Evolutionary conservation across 495 filamentous ascomycete species (phyloP).

Genomic region (Pseudomonodictys pantanalensis): DNA sequence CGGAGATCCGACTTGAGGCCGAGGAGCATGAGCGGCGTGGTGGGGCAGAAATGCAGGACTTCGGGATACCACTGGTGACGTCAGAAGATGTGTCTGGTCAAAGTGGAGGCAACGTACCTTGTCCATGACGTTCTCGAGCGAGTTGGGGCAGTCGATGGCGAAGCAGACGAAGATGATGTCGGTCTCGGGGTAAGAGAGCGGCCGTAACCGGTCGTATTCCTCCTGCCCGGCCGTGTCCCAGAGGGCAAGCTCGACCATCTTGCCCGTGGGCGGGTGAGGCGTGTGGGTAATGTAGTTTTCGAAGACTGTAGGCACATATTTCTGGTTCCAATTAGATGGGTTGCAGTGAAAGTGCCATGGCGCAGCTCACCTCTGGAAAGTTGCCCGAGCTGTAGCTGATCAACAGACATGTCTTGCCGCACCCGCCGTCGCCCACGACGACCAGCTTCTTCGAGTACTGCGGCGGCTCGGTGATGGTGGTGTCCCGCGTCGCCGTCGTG

Average conservation of each 20-base stretch:
- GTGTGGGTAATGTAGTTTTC: slow-evolving; percentile 99
- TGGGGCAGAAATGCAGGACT: slow-evolving; percentile 97
- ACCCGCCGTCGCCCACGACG: slow-evolving; percentile 95
- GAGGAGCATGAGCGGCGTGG: slow-evolving; percentile 89
- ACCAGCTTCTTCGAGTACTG: slow-evolving; percentile 98
- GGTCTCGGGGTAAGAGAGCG: slow-evolving; percentile 95
- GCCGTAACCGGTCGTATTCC: slow-evolving; percentile 93
- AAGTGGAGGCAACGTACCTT: slow-evolving; percentile 60
- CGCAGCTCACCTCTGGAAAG: slow-evolving; percentile 80
- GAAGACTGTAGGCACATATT: slow-evolving; percentile 99
- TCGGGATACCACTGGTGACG: slow-evolving; percentile 88
- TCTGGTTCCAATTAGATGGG: slow-evolving; percentile 51
- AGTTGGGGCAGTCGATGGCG: slow-evolving; percentile 97
- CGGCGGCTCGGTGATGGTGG: slow-evolving; percentile 81
- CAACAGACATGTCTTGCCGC: slow-evolving; percentile 96
- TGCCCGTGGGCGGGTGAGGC: slow-evolving; percentile 76
- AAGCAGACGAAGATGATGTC: slow-evolving; percentile 98
- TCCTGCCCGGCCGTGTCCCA: slow-evolving; percentile 99
- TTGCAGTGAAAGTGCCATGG: neutral
- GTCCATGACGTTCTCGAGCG: slow-evolving; percentile 95
- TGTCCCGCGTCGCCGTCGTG: slow-evolving; percentile 68
- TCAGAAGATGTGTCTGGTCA: slow-evolving; percentile 22
- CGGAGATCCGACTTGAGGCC: slow-evolving; percentile 96
- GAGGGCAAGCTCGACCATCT: slow-evolving; percentile 90
- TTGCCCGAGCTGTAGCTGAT: slow-evolving; percentile 98